A percentile compares a stretch with the other conserved stretches of the same genome.
These are phyloP conservation scores for Myrmaecium sp. DNA, from an alignment of 2,329 filamentous ascomycete genomes.

Conservation along the genomic window DNA sequence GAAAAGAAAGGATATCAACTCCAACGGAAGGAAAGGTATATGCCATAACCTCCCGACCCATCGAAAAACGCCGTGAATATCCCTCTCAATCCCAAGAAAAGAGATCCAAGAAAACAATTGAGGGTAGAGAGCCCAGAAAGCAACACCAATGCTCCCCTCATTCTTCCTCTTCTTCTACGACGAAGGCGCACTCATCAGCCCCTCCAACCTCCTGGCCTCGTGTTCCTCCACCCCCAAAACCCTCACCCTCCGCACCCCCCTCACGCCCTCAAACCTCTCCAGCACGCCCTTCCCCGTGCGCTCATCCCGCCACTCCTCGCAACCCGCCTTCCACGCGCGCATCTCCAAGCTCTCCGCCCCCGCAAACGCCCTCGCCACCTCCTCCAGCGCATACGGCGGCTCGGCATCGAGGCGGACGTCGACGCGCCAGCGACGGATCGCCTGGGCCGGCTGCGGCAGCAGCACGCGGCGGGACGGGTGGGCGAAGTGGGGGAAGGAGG, in stretches of 20 bases:
- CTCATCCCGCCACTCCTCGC: constrained; percentile 18
- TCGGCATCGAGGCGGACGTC: constrained; percentile 33
- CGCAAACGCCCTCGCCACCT: constrained; percentile 27
- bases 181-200: too few relatives aligned
- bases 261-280: constrained; percentile 27
- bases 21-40: too few relatives aligned
- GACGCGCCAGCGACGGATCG: constrained; percentile 29
- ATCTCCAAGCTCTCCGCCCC: constrained; percentile 30
- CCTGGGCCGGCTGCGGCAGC: constrained; percentile 11
- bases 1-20: too few relatives aligned
- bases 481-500: constrained; percentile 26
- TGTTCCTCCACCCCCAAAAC: too few relatives aligned
- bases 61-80: too few relatives aligned
- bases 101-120: too few relatives aligned
- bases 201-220: too few relatives aligned
- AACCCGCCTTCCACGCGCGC: constrained; percentile 32
- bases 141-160: too few relatives aligned
- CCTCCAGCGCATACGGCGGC: constrained; percentile 23
- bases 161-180: too few relatives aligned
- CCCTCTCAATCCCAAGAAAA: too few relatives aligned
- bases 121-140: too few relatives aligned
- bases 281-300: constrained; percentile 25
- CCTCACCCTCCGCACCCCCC: constrained; percentile 26
- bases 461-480: constrained; percentile 19
- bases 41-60: too few relatives aligned